Evolutionary conservation across 176 grass and related monocot species (phyloP).

Genomic region (Oryza australiensis): DNA sequence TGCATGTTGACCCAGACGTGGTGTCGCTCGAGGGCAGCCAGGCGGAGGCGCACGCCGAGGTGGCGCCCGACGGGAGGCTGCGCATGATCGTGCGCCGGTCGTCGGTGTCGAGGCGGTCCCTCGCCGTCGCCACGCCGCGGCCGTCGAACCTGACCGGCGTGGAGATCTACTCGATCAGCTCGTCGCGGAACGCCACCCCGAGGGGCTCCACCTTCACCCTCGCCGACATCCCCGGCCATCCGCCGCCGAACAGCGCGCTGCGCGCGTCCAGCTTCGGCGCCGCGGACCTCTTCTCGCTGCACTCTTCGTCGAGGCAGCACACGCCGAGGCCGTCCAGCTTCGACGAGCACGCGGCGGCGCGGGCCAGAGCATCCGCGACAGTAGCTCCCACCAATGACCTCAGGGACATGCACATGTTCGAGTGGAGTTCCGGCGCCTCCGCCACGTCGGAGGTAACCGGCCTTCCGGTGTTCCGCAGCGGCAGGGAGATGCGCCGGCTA

Average conservation of each 20-base stretch:
- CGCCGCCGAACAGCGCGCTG: neutral
- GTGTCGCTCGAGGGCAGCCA: constrained; percentile 48
- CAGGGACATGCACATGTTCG: constrained; percentile 67
- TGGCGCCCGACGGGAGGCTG: constrained; percentile 32
- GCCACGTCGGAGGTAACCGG: constrained; percentile 60
- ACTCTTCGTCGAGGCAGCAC: constrained; percentile 52
- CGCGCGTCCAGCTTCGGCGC: constrained; percentile 70
- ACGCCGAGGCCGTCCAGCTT: constrained; percentile 54
- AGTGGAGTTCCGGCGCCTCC: constrained; percentile 70
- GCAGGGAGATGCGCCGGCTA: constrained; percentile 57
- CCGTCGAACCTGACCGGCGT: constrained; percentile 44
- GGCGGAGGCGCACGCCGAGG: constrained; percentile 45
- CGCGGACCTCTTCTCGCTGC: constrained; percentile 73
- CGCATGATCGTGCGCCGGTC: constrained; percentile 42
- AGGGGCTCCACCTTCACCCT: constrained; percentile 66
- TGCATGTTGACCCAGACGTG: constrained; percentile 55
- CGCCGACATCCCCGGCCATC: constrained; percentile 47
- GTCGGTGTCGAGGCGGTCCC: constrained; percentile 25
- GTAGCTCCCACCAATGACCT: constrained; percentile 43
- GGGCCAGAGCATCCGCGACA: constrained; percentile 28
- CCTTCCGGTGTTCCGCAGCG: constrained; percentile 59
- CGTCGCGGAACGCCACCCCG: constrained; percentile 75
- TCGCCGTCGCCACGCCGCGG: constrained; percentile 25
- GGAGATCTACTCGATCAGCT: constrained; percentile 70
- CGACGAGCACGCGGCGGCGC: constrained; percentile 20